These are phyloP conservation scores for Amphibolis antarctica DNA, from an alignment of 106 monocot species.

Conservation along the genomic window DNA sequence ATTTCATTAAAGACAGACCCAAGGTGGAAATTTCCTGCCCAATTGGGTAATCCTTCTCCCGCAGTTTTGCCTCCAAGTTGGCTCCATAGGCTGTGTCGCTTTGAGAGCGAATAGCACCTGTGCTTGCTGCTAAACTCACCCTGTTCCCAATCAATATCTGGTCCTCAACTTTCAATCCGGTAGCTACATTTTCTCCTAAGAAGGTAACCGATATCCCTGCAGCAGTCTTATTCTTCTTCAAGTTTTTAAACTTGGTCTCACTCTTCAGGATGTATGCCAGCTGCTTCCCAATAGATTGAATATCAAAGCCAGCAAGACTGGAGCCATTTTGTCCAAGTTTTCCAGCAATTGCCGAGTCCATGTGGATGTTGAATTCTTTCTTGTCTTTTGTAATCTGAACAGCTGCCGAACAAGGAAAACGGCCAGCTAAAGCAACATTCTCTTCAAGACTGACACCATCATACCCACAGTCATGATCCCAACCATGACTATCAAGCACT, in stretches of 20 bases:
- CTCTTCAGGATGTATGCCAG: slow-evolving; percentile 59
- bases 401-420: slow-evolving; percentile 44
- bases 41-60: slow-evolving; percentile 74
- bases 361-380: slow-evolving; percentile 79
- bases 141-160: slow-evolving; percentile 65
- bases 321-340: slow-evolving; percentile 82
- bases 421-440: slow-evolving; percentile 46
- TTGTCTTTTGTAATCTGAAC: slow-evolving; percentile 94
- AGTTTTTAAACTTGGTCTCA: slow-evolving; percentile 81
- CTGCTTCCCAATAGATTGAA: slow-evolving; percentile 75
- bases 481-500: slow-evolving; percentile 72
- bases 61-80: slow-evolving; percentile 66
- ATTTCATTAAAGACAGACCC: slow-evolving; percentile 82
- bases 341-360: slow-evolving; percentile 69
- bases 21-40: slow-evolving; percentile 61
- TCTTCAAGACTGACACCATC: slow-evolving; percentile 88
- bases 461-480: slow-evolving; percentile 97
- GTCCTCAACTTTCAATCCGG: slow-evolving; percentile 80
- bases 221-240: slow-evolving; percentile 80
- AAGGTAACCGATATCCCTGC: slow-evolving; percentile 73
- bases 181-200: slow-evolving; percentile 71
- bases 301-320: slow-evolving; percentile 70
- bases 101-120: slow-evolving; percentile 73
- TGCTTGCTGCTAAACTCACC: slow-evolving; percentile 44
- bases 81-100: slow-evolving; percentile 83